Conservation (phyloP, 148 eudicot genomes). For the Spergularia bocconei region DNA sequence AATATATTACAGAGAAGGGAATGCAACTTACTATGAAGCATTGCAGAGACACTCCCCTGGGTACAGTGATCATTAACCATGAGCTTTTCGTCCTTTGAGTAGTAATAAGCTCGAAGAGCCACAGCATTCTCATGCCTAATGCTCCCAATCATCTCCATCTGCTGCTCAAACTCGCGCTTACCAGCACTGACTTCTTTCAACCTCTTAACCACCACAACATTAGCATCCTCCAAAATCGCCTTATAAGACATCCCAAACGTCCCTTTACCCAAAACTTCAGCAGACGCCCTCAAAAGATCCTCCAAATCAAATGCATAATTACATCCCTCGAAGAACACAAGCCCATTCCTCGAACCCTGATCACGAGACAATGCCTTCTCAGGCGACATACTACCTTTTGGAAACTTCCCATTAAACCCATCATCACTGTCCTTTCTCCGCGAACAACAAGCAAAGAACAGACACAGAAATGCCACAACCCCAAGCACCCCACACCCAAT, state of each 20-base stretch:
- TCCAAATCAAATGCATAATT: slow-evolving; percentile 86
- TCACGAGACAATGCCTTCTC: slow-evolving; percentile 59
- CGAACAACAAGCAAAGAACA: slow-evolving; percentile 45
- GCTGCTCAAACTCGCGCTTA: slow-evolving; percentile 83
- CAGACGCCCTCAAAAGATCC: slow-evolving; percentile 93
- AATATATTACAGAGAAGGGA: slow-evolving; percentile 13
- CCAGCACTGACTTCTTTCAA: slow-evolving; percentile 83
- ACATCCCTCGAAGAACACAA: slow-evolving; percentile 87
- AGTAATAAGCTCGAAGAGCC: slow-evolving; percentile 85
- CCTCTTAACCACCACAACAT: slow-evolving; percentile 85
- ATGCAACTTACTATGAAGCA: slow-evolving; percentile 70
- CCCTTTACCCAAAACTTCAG: slow-evolving; percentile 94
- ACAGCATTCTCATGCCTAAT: slow-evolving; percentile 79
- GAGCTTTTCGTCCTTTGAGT: slow-evolving; percentile 92
- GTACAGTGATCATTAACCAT: slow-evolving; percentile 72
- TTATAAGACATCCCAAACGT: slow-evolving; percentile 85
- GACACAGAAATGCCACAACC: slow-evolving; percentile 45
- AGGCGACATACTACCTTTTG: slow-evolving; percentile 63
- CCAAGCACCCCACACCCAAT: slow-evolving; percentile 47
- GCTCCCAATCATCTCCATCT: slow-evolving; percentile 82
- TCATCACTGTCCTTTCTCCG: slow-evolving; percentile 40
- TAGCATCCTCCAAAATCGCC: slow-evolving; percentile 79
- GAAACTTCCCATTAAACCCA: slow-evolving; percentile 54
- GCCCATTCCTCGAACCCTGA: slow-evolving; percentile 57
- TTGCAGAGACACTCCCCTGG: slow-evolving; percentile 67